Base-by-base conservation (phyloP, 2,329 filamentous ascomycete genomes). In the Penicillium sclerotiorum region DNA sequence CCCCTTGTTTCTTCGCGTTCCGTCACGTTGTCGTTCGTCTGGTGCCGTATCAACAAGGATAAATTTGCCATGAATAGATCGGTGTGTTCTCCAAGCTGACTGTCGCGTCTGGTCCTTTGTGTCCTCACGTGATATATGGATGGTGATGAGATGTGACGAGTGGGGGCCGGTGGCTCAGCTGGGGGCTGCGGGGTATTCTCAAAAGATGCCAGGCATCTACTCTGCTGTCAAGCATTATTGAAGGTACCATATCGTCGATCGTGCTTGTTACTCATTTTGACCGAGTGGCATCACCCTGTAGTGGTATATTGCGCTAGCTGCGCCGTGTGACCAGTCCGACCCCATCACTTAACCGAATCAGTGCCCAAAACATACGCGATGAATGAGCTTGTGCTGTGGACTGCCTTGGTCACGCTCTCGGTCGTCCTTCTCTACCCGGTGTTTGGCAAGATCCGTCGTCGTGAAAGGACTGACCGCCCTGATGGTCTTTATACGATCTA, bases 391-490 rank as follows among this genome's bases (percentile, higher is more conserved):
- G 38, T 27, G 21, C 18, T 41, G 38, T 41, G 38, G 38, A 21
- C 38, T n/a, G 15, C 21, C 38, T 41, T 41, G 22, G 38, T 41
- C 38, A 21, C 15, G 38, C 38, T 41, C 23, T 11, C 38, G 13
- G 38, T 13, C 22, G 20, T 27, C 38, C 20, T 41, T 41, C 22
- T 41, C 7, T 41, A 41, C 38, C 38, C 38, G 9, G 23, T 41
- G 4, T 41, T 41, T 27, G 22, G 38, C 38, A 41, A 41, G 38
- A 41, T 41, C 27, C 20, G 21, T 41, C 38, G 38, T 11, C 38
- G 22, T 25, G 38, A 21, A 41, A 41, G 17, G 22, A 41, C 38
- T 20, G 38, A 41, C 38, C 38, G 38, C 22, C 38, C 38, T 7
- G 38, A 41, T 17, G 38, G 38, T 9, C 38, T 41, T 41, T 27